A percentile compares a stretch with the other conserved stretches of the same genome.
Conservation (phyloP, 805 yeast species). For the Clavispora phyllophila region DNA sequence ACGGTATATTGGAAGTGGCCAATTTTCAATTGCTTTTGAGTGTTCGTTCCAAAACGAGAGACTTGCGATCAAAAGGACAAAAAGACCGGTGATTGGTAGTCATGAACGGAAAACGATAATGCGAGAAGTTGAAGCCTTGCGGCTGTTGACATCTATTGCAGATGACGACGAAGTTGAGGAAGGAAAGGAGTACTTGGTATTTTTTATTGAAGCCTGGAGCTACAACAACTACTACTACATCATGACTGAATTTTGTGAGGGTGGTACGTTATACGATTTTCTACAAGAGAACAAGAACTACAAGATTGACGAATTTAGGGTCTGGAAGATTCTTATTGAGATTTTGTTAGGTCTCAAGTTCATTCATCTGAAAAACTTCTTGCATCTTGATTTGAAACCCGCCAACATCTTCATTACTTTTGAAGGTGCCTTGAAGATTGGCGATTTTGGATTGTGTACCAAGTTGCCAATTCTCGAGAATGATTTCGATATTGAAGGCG, state of each 20-base stretch:
- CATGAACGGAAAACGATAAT: slow-evolving; percentile 55
- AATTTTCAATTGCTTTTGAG: slow-evolving; percentile 83
- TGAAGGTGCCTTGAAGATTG: slow-evolving; percentile 90
- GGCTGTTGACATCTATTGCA: slow-evolving; percentile 36
- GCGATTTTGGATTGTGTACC: slow-evolving; percentile 95
- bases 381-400: slow-evolving; percentile 91
- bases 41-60: slow-evolving; percentile 63
- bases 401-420: slow-evolving; percentile 92
- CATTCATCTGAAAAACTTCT: slow-evolving; percentile 67
- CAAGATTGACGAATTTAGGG: slow-evolving; percentile 89
- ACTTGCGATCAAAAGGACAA: slow-evolving; percentile 86
- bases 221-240: slow-evolving; percentile 70
- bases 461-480: slow-evolving; percentile 61
- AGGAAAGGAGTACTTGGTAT: slow-evolving; percentile 74
- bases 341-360: slow-evolving; percentile 72
- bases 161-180: slow-evolving; percentile 44
- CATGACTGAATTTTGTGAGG: slow-evolving; percentile 93
- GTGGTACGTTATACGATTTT: slow-evolving; percentile 82
- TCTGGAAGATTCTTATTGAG: slow-evolving; percentile 93
- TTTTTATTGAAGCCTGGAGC: slow-evolving; percentile 84
- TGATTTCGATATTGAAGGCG: slow-evolving; percentile 90
- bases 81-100: slow-evolving; percentile 49
- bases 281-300: slow-evolving; percentile 68
- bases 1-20: slow-evolving; percentile 73
- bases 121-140: slow-evolving; percentile 73